Evolutionary conservation across 2,329 filamentous ascomycete genomes (phyloP).

Genomic region (Aspergillus arachidicola): DNA sequence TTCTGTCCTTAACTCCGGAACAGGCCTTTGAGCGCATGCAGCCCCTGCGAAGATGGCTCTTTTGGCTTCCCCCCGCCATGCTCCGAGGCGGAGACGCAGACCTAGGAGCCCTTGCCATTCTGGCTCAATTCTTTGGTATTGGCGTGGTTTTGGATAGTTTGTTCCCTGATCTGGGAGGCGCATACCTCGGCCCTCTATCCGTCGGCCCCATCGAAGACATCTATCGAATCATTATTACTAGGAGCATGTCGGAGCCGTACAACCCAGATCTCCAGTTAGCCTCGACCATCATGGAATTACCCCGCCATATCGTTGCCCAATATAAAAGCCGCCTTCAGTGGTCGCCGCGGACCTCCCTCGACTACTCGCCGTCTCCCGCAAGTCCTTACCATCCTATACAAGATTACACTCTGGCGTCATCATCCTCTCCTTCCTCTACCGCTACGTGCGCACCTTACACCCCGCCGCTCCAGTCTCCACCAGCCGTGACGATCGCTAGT

Average conservation of each 20-base stretch:
- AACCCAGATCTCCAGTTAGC: conserved; percentile 64
- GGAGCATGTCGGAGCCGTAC: conserved; percentile 63
- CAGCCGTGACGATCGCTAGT: conserved; percentile 39
- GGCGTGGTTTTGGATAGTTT: conserved; percentile 86
- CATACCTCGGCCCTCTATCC: conserved; percentile 81
- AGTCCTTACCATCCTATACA: conserved; percentile 37
- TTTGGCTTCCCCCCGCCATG: conserved; percentile 88
- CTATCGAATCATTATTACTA: conserved; percentile 70
- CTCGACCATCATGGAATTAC: conserved; percentile 70
- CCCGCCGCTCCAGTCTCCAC: conserved; percentile 45
- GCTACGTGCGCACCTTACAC: conserved; percentile 44
- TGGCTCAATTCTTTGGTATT: conserved; percentile 89
- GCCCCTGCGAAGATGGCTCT: conserved; percentile 86
- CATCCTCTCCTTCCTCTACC: conserved; percentile 41
- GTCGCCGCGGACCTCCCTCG: conserved; percentile 44
- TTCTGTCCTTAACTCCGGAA: conserved; percentile 69
- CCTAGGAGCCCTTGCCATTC: conserved; percentile 75
- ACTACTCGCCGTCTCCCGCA: conserved; percentile 39
- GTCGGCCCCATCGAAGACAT: conserved; percentile 85
- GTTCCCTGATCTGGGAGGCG: conserved; percentile 86
- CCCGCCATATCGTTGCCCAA: conserved; percentile 68
- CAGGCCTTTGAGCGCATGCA: conserved; percentile 91
- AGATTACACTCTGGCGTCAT: conserved; percentile 36
- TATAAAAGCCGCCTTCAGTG: conserved; percentile 72
- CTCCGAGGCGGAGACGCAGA: conserved; percentile 76